Evolutionary conservation across 768 basidiomycete genomes (phyloP), one percentile per base, ranked within the genome.

Genomic region (Naganishia onofrii): DNA sequence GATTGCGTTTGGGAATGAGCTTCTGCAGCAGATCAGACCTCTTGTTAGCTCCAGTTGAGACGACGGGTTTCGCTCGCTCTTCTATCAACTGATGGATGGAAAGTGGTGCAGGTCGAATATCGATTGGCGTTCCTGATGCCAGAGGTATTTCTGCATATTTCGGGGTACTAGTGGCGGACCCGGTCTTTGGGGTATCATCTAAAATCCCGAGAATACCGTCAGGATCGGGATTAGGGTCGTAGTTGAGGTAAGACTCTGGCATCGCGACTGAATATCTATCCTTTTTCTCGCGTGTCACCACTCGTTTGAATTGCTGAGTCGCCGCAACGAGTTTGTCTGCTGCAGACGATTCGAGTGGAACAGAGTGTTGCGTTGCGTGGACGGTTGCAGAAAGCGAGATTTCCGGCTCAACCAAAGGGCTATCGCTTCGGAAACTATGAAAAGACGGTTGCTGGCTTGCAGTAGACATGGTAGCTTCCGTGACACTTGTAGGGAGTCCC

Each of bases 211-310:
- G 15, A 23, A 51, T 51, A 51, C 48, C 48, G n/a, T 51, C 60
- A 17, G 38, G 36, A 26, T 63, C 60, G 2, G 32, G 42, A 34
- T 63, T 23, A 17, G n/a, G 13, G 21, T 34, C 23, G 60, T 63
- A 63, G 32, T 44, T 44, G 23, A 63, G 60, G 42, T 63, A 63
- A 12, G 60, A 63, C 8, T n/a, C 28, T 6, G 60, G 60, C 36
- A 63, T 44, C 5, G 60, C 21, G 31, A 63, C 60, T 26, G 60
- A 46, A 29, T 31, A 26, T 38, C 9, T 26, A 26, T 63, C 23
- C 29, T 42, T 63, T 15, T 29, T 42, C 26, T 46, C 60, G 1
- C 42, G 15, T 58, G n/a, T 36, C 9, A 12, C 34, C n/a, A 23
- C 36, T 31, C 32, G 12, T 23, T 36, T 58, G 57, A 58, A 36